These are phyloP conservation scores for Neolentinus lepideus DNA, from an alignment of 1,284 basidiomycete genomes.

Conservation along the genomic window DNA sequence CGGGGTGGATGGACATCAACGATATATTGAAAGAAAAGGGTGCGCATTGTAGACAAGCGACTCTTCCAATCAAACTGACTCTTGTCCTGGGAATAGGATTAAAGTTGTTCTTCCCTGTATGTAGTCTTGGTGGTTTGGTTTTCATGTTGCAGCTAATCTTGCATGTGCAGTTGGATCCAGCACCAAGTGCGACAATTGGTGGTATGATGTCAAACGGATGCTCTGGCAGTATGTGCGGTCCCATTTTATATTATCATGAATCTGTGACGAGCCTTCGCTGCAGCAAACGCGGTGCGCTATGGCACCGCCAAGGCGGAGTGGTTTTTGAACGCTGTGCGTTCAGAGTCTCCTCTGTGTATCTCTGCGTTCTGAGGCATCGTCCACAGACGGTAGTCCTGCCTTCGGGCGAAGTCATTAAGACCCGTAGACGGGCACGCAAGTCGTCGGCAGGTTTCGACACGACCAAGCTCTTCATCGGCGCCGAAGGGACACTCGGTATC, in stretches of 20 bases:
- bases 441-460: slow-evolving; percentile 89
- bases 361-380: background rate
- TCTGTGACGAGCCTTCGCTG: slow-evolving; percentile 10
- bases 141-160: background rate
- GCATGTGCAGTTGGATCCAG: slow-evolving; percentile 63
- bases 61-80: background rate
- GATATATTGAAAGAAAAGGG: slow-evolving; percentile 61
- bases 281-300: slow-evolving; percentile 77
- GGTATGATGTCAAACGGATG: slow-evolving; percentile 89
- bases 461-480: slow-evolving; percentile 90
- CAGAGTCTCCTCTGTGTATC: background rate
- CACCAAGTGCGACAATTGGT: slow-evolving; percentile 77
- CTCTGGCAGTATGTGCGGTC: slow-evolving; percentile 53
- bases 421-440: slow-evolving; percentile 79
- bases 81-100: slow-evolving; percentile 33
- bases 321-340: slow-evolving; percentile 57
- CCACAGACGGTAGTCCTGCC: slow-evolving; percentile 81
- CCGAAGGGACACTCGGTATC: slow-evolving; percentile 92
- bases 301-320: slow-evolving; percentile 72
- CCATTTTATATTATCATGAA: background rate
- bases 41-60: slow-evolving; percentile 10
- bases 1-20: slow-evolving; percentile 86
- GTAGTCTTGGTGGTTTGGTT: slow-evolving; percentile 14
- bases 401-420: slow-evolving; percentile 90
- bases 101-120: slow-evolving; percentile 84